phyloP scores from a whole-genome alignment of 1,139 yeast species.

The Dujonia santamariae region DNA sequence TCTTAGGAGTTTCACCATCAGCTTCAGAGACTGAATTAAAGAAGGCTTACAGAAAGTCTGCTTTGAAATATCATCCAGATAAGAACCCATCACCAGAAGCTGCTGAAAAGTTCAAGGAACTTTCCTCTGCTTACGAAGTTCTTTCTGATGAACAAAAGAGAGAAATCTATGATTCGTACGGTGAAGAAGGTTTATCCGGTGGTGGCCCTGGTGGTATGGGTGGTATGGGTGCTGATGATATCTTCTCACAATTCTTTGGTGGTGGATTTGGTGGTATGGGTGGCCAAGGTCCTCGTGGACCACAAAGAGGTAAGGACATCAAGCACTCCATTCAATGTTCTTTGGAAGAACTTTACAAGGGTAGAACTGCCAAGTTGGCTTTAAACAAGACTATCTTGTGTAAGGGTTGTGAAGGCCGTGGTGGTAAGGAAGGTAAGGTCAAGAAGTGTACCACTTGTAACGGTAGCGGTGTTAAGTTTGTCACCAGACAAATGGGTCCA shows the following conservation, averaged over 20 bases:
- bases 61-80: slow-evolving; percentile 94
- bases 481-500: slow-evolving; percentile 99
- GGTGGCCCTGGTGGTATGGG: slow-evolving; percentile 75
- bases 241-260: slow-evolving; percentile 92
- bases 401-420: slow-evolving; percentile 87
- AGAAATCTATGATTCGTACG: slow-evolving; percentile 82
- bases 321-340: slow-evolving; percentile 84
- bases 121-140: slow-evolving; percentile 86
- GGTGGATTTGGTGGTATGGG: slow-evolving; percentile 58
- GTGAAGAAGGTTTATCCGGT: slow-evolving; percentile 86
- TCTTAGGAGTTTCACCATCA: slow-evolving; percentile 73
- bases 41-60: slow-evolving; percentile 92
- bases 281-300: slow-evolving; percentile 76
- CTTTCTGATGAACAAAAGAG: slow-evolving; percentile 86
- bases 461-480: slow-evolving; percentile 90
- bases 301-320: slow-evolving; percentile 85
- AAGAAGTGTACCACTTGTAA: slow-evolving; percentile 81
- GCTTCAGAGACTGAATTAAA: slow-evolving; percentile 85
- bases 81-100: slow-evolving; percentile 78
- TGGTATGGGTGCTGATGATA: slow-evolving; percentile 79
- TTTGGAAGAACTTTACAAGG: slow-evolving; percentile 91
- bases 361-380: slow-evolving; percentile 91
- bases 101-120: slow-evolving; percentile 93
- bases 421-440: slow-evolving; percentile 92
- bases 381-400: slow-evolving; percentile 89